Conservation (phyloP, 1,284 basidiomycete species). For the Fomitiporia mediterranea region DNA sequence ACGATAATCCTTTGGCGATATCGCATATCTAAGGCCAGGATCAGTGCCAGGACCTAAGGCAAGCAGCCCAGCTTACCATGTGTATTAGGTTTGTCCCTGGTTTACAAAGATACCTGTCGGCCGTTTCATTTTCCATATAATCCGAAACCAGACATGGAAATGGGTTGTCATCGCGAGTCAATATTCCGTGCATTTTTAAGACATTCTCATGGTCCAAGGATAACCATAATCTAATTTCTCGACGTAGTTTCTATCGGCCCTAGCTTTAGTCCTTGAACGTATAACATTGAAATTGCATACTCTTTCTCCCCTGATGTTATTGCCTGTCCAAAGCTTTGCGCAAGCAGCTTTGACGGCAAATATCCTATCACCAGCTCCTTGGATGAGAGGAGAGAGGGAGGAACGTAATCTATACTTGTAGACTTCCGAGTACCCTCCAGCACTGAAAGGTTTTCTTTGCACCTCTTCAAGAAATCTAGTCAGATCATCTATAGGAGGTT, state of each 20-base stretch:
- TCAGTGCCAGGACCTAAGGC: not conserved
- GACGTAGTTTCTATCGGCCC: not conserved
- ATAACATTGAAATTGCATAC: no score
- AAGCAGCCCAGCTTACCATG: not conserved
- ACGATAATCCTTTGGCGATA: constrained; percentile 10
- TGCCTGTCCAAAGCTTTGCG: not conserved
- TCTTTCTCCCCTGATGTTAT: no score
- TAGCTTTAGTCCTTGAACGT: not conserved
- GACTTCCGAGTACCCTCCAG: constrained; percentile 3
- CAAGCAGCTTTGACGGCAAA: not conserved
- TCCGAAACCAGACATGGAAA: constrained; percentile 13
- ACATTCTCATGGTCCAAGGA: constrained; percentile 8
- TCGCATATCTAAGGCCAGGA: constrained; percentile 2
- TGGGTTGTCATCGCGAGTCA: not conserved
- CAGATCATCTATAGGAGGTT: not conserved
- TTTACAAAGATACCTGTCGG: not conserved
- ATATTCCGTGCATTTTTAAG: constrained; percentile 12
- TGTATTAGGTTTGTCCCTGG: not conserved
- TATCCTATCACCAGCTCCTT: not conserved
- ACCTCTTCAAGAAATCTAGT: not conserved
- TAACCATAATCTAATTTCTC: constrained; percentile 10
- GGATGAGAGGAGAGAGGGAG: not conserved
- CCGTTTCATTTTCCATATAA: constrained; percentile 7
- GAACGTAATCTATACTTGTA: not conserved
- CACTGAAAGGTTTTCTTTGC: not conserved